A percentile compares a stretch with the other conserved stretches of the same genome.
Conservation (phyloP, 148 eudicot genomes). For the Amaranthus hypochondriacus region DNA sequence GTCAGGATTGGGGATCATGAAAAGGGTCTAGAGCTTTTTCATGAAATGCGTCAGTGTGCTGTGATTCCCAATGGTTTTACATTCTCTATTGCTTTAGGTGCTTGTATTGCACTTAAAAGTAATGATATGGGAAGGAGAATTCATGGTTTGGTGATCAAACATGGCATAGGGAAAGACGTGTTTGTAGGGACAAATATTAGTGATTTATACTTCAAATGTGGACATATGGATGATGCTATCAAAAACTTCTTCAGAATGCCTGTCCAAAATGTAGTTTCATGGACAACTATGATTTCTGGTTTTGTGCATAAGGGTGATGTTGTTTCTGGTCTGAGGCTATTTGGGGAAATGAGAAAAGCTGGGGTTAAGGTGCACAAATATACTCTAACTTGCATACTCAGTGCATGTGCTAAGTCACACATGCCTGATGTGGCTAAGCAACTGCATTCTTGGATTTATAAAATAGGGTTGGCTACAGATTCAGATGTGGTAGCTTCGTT, state of each 20-base stretch:
- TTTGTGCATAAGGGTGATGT: conserved; percentile 57
- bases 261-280: conserved; percentile 67
- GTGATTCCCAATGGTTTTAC: conserved; percentile 55
- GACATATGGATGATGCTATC: conserved; percentile 54
- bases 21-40: conserved; percentile 55
- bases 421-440: conserved; percentile 47
- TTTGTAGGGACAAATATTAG: conserved; percentile 63
- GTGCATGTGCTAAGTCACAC: conserved; percentile 54
- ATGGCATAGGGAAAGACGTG: conserved; percentile 56
- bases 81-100: conserved; percentile 59
- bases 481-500: conserved; percentile 52
- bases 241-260: conserved; percentile 63
- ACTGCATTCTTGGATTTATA: conserved; percentile 63
- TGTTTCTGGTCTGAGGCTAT: conserved; percentile 48
- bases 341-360: conserved; percentile 48
- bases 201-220: conserved; percentile 73
- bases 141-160: conserved; percentile 70
- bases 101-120: conserved; percentile 58
- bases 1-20: conserved; percentile 48
- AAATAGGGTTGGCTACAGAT: conserved; percentile 49
- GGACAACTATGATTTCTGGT: conserved; percentile 74
- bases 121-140: conserved; percentile 53
- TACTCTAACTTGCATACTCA: conserved; percentile 64
- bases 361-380: conserved; percentile 56
- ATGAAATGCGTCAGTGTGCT: conserved; percentile 37